Evolutionary conservation across 306 rosid genomes (phyloP).

Genomic region (Prunus mongolica): DNA sequence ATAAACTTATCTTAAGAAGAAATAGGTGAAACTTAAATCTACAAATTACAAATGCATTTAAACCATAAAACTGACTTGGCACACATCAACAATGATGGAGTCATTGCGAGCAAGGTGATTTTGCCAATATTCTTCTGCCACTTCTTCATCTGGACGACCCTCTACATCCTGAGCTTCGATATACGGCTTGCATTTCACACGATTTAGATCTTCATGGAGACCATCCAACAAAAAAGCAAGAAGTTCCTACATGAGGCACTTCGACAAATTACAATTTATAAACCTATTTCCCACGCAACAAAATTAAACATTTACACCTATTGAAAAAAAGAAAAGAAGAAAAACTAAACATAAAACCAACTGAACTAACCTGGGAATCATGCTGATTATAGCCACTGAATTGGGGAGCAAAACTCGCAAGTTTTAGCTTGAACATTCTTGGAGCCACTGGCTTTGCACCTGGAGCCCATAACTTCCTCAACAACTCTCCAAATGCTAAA

Average conservation of each 20-base stretch:
- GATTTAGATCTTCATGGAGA: constrained; percentile 85
- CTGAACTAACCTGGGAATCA: constrained; percentile 75
- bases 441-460: constrained; percentile 64
- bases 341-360: constrained; percentile 6
- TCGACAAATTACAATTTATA: constrained; percentile 15
- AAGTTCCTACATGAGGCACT: constrained; percentile 62
- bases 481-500: constrained; percentile 74
- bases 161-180: constrained; percentile 73
- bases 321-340: background rate
- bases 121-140: constrained; percentile 80
- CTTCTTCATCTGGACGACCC: constrained; percentile 70
- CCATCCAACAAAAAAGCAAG: constrained; percentile 95
- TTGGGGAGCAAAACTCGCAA: constrained; percentile 74
- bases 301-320: constrained; percentile 4
- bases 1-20: background rate
- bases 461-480: constrained; percentile 80
- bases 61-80: constrained; percentile 49
- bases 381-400: constrained; percentile 85
- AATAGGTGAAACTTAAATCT: background rate
- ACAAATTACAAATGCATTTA: background rate
- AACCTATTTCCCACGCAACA: constrained; percentile 20
- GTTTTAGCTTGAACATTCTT: constrained; percentile 58
- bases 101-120: constrained; percentile 86
- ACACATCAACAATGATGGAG: constrained; percentile 70
- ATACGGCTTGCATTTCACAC: constrained; percentile 77